Percentiles rank a stretch among this genome's conserved stretches.
These are phyloP conservation scores for Calamus simplicifolius DNA, from an alignment of 176 grass and related monocot genomes.

Conservation along the genomic window DNA sequence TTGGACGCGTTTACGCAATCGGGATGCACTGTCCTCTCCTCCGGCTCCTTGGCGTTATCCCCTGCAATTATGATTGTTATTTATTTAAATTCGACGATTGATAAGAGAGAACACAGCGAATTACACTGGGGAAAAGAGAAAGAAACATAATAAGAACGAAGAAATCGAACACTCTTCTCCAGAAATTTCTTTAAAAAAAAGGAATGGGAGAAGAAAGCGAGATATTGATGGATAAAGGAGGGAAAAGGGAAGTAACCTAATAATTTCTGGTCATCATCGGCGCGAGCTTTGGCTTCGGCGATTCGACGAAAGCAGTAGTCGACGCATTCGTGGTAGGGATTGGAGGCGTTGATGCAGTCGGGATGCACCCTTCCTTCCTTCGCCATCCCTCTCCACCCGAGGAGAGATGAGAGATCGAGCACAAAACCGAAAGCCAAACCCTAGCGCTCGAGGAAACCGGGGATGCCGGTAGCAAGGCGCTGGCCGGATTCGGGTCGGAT, in stretches of 20 bases:
- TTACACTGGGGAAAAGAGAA: too few species aligned
- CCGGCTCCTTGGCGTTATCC: not conserved
- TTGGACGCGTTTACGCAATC: constrained; percentile 12
- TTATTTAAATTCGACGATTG: not conserved
- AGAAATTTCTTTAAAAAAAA: not conserved
- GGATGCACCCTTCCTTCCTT: constrained; percentile 46
- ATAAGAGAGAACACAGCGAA: not conserved
- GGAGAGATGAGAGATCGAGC: too few species aligned
- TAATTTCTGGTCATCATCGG: not conserved
- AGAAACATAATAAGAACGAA: not conserved
- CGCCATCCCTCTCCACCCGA: constrained; percentile 1
- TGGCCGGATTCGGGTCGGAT: too few species aligned
- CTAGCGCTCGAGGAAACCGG: too few species aligned
- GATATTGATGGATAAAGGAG: not conserved
- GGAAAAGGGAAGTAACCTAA: not conserved
- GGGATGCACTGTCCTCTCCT: constrained; percentile 11
- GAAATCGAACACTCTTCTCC: not conserved
- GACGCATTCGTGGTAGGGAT: constrained; percentile 55
- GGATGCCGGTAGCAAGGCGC: too few species aligned
- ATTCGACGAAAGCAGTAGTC: constrained; percentile 60
- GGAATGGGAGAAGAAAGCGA: too few species aligned
- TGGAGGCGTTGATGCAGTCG: constrained; percentile 64
- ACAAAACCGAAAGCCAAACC: too few species aligned
- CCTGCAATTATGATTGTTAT: not conserved
- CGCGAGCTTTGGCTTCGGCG: constrained; percentile 34